Evolutionary conservation across 1,284 basidiomycete species (phyloP).

Genomic region (Vanrija pseudolonga): DNA sequence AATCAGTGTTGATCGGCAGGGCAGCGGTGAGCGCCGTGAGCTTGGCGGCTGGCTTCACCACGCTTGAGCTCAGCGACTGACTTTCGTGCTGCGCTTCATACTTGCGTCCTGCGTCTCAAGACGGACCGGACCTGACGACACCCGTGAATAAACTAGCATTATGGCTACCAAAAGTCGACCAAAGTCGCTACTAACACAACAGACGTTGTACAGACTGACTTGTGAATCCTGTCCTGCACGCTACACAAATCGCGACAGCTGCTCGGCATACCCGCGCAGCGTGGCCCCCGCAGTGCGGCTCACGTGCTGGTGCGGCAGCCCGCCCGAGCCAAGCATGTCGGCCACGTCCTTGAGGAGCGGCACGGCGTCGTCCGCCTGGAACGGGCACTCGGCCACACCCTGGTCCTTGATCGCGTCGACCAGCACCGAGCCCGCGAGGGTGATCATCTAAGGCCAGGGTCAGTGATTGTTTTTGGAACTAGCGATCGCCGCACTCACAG

Average conservation of each 20-base stretch:
- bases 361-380: conserved; percentile 15
- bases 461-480: not conserved
- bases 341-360: conserved; percentile 23
- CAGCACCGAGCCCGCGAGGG: conserved; percentile 15
- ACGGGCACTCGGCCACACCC: conserved; percentile 3
- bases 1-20: too few relatives aligned
- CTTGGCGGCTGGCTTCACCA: too few relatives aligned
- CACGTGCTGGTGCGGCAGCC: conserved; percentile 25
- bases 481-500: conserved; percentile 14
- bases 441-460: conserved; percentile 20
- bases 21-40: too few relatives aligned
- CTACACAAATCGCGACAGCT: conserved; percentile 7
- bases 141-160: too few relatives aligned
- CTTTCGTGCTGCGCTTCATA: too few relatives aligned
- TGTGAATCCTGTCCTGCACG: too few relatives aligned
- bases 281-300: conserved; percentile 18
- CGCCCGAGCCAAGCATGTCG: conserved; percentile 24
- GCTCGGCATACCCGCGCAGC: conserved; percentile 20
- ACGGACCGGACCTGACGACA: too few relatives aligned
- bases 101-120: too few relatives aligned
- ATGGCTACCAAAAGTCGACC: too few relatives aligned
- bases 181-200: too few relatives aligned
- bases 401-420: conserved; percentile 19
- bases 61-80: too few relatives aligned
- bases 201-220: too few relatives aligned